Evolutionary conservation across 352 stramenopile species (phyloP).

Genomic region (Elongisporangium anandrum): DNA sequence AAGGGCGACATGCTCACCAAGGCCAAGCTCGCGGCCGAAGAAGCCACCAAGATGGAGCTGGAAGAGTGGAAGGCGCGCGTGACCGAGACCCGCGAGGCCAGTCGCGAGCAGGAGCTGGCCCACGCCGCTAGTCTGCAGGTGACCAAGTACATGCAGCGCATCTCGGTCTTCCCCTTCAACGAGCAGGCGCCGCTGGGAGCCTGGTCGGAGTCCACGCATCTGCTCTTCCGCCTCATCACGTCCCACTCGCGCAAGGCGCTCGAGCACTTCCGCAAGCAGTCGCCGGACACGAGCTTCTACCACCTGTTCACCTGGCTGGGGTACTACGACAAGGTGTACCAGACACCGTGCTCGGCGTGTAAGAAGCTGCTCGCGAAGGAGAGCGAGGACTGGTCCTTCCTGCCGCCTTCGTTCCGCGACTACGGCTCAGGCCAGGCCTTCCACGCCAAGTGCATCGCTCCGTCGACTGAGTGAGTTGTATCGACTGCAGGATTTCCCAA

Average conservation of each 20-base stretch:
- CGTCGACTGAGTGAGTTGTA: slow-evolving; percentile 29
- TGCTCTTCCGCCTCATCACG: slow-evolving; percentile 74
- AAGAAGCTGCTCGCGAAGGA: slow-evolving; percentile 85
- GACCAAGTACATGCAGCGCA: slow-evolving; percentile 83
- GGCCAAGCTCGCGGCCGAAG: slow-evolving; percentile 78
- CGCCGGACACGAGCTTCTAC: slow-evolving; percentile 84
- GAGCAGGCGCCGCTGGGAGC: slow-evolving; percentile 69
- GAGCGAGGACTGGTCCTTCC: slow-evolving; percentile 71
- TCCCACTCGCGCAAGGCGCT: slow-evolving; percentile 74
- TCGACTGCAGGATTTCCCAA: neutral
- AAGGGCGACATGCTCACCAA: slow-evolving; percentile 86
- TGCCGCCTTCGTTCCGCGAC: slow-evolving; percentile 83
- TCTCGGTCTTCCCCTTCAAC: slow-evolving; percentile 79
- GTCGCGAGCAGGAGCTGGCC: slow-evolving; percentile 77
- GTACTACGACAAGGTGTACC: slow-evolving; percentile 88
- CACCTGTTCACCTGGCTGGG: slow-evolving; percentile 84
- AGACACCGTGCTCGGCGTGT: slow-evolving; percentile 79
- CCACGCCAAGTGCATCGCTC: slow-evolving; percentile 75
- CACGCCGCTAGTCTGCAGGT: slow-evolving; percentile 67
- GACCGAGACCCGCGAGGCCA: slow-evolving; percentile 66
- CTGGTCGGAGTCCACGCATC: slow-evolving; percentile 79
- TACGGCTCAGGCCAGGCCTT: slow-evolving; percentile 79
- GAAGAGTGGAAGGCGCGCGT: slow-evolving; percentile 84
- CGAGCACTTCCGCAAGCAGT: slow-evolving; percentile 81
- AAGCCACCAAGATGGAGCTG: slow-evolving; percentile 86